Evolutionary conservation across 306 rosid genomes (phyloP).

Genomic region (Luffa aegyptiaca): DNA sequence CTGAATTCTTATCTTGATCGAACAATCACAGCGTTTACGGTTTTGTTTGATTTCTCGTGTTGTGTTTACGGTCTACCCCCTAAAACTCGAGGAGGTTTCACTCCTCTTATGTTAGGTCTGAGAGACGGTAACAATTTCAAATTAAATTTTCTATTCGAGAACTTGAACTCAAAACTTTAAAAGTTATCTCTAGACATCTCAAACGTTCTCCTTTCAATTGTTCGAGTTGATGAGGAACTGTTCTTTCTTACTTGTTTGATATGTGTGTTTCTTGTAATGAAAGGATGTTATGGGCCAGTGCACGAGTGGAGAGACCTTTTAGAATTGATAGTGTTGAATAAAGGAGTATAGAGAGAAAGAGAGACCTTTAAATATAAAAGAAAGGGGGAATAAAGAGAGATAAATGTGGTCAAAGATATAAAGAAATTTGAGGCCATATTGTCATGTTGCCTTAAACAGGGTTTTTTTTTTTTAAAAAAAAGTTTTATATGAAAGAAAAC

Average conservation of each 20-base stretch:
- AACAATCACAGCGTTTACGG: background rate
- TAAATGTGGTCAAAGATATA: slow-evolving; percentile 10
- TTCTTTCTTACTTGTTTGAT: background rate
- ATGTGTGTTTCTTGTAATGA: slow-evolving; percentile 3
- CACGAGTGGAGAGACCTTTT: slow-evolving; percentile 5
- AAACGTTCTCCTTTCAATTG: background rate
- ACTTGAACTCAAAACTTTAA: background rate
- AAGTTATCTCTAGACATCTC: background rate
- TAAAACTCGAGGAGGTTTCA: background rate
- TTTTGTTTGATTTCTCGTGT: background rate
- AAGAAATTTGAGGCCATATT: background rate
- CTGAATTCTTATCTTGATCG: background rate
- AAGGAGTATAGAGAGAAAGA: background rate
- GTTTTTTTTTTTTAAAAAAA: background rate
- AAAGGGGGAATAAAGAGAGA: background rate
- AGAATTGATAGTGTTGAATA: background rate
- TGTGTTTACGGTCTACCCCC: background rate
- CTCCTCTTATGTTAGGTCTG: background rate
- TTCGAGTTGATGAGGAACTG: background rate
- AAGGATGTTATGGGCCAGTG: background rate
- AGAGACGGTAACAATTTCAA: background rate
- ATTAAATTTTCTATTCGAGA: background rate
- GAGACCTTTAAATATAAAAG: background rate
- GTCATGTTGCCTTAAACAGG: slow-evolving; percentile 1
- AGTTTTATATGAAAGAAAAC: background rate